Base-by-base conservation (phyloP, 163 green algal genomes). In the Scenedesmus sp. region DNA sequence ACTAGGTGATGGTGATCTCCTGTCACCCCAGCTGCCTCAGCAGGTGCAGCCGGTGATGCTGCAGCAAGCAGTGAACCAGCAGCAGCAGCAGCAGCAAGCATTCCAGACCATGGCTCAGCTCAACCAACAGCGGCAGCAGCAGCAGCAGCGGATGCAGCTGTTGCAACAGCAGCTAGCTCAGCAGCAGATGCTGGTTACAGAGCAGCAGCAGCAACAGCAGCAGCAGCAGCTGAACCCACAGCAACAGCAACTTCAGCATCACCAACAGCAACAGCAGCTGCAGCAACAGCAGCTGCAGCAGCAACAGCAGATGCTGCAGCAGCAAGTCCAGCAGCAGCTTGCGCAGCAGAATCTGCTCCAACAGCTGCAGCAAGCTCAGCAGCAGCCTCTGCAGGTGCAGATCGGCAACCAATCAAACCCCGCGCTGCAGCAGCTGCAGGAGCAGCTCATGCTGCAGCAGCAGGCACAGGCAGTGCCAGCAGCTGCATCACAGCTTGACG, bases 21-120 rank as follows among this genome's bases (percentile, higher is more conserved):
- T 79, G 70, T 79, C 70, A 64, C 79, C 54, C 66, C 79, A 66
- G 79, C n/a, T 89, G 62, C 84, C 20, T 9, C 60, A 34, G 84
- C 60, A 77, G 12, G 13, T 18, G 13, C 59, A 57, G 84, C 84
- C 34, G 59, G 76, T 83, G 57, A 10, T 34, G 76, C 57, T 79
- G 74, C 87, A 87, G 74, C 76, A 82, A 62, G 18, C 87, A 91
- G 74, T 76, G 79, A 73, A 34, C 5, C 84, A 88, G 82, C 82
- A 87, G 82, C 82, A 87, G 54, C 82, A 87, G 82, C 73, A 54
- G n/a, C 26, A 57, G 74, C 74, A 54, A 82, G 74, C 26, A 20
- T 55, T 55, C 26, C 74, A 82, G 9, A 9, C 34, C 7, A 34
- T 82, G n/a, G 34, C 34, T 16, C 74, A 82, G 74, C 74, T 56